A percentile compares a stretch with the other conserved stretches of the same genome.
phyloP scores from a whole-genome alignment of 768 basidiomycete species.

The Mycena galericulata region DNA sequence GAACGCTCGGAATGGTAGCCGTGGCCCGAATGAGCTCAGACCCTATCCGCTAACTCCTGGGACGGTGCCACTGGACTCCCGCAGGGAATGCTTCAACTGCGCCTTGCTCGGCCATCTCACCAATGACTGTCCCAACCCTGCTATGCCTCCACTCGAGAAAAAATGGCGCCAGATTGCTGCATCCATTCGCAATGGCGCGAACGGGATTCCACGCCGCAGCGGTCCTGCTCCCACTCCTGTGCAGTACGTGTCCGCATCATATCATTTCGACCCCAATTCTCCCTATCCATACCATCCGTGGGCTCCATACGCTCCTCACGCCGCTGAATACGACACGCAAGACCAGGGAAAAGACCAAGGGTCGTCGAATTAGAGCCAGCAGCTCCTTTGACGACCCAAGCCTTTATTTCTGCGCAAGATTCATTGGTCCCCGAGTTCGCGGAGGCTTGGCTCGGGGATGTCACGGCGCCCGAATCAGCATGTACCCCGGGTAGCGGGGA shows the following conservation, averaged over 20 bases:
- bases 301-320: neutral
- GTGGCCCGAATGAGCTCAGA: conserved; percentile 13
- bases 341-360: conserved; percentile 29
- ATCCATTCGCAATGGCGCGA: neutral
- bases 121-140: conserved; percentile 4
- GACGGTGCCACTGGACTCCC: conserved; percentile 26
- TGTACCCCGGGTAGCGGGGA: conserved; percentile 7
- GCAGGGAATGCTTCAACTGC: conserved; percentile 39
- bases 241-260: neutral
- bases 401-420: neutral
- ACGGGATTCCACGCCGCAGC: neutral
- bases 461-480: neutral
- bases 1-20: neutral
- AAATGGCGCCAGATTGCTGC: conserved; percentile 34
- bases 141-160: conserved; percentile 27
- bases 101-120: conserved; percentile 29
- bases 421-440: conserved; percentile 8
- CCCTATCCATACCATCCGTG: neutral
- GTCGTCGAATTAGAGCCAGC: conserved; percentile 21
- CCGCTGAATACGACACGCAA: neutral
- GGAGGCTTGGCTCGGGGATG: conserved; percentile 20
- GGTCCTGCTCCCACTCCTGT: neutral
- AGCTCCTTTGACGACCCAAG: conserved; percentile 15
- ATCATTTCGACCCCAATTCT: neutral
- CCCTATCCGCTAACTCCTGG: conserved; percentile 40